A percentile compares a stretch with the other conserved stretches of the same genome.
Evolutionary conservation across 768 basidiomycete species (phyloP).

Genomic region (Termitomyces sp.): DNA sequence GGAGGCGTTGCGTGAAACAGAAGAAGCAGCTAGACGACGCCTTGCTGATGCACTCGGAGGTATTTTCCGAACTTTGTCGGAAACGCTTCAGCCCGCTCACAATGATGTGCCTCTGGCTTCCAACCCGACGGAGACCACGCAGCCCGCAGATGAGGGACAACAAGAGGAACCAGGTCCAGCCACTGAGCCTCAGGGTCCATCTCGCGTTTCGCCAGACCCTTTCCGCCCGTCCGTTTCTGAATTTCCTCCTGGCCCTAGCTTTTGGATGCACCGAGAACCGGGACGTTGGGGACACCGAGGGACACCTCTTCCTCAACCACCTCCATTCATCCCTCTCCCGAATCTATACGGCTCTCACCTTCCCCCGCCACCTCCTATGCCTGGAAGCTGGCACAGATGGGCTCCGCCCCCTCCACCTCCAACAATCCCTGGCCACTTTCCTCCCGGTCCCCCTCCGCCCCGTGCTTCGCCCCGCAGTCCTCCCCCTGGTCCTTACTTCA

Average conservation of each 20-base stretch:
- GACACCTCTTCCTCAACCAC: slow-evolving; percentile 1
- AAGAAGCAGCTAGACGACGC: slow-evolving; percentile 62
- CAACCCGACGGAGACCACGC: not conserved
- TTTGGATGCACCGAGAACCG: slow-evolving; percentile 6
- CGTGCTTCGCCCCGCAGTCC: slow-evolving; percentile 1
- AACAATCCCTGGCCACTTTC: not conserved
- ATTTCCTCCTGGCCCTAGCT: not conserved
- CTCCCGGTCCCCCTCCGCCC: slow-evolving; percentile 10
- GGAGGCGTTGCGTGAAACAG: slow-evolving; percentile 42
- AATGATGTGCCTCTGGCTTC: no score
- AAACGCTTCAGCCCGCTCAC: slow-evolving; percentile 9
- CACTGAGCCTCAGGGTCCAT: not conserved
- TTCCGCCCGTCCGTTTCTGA: not conserved
- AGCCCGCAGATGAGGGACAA: not conserved
- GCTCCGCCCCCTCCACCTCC: slow-evolving; percentile 16
- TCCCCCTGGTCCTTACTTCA: not conserved
- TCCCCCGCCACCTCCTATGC: slow-evolving; percentile 13
- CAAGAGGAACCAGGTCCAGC: not conserved
- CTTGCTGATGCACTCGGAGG: slow-evolving; percentile 61
- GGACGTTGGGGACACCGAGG: slow-evolving; percentile 4
- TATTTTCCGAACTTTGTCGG: slow-evolving; percentile 53
- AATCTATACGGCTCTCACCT: not conserved
- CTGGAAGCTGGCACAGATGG: slow-evolving; percentile 7
- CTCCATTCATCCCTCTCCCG: slow-evolving; percentile 6
- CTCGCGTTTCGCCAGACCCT: not conserved